Base-by-base conservation (phyloP, 306 rosid genomes). In the Abrus precatorius region DNA sequence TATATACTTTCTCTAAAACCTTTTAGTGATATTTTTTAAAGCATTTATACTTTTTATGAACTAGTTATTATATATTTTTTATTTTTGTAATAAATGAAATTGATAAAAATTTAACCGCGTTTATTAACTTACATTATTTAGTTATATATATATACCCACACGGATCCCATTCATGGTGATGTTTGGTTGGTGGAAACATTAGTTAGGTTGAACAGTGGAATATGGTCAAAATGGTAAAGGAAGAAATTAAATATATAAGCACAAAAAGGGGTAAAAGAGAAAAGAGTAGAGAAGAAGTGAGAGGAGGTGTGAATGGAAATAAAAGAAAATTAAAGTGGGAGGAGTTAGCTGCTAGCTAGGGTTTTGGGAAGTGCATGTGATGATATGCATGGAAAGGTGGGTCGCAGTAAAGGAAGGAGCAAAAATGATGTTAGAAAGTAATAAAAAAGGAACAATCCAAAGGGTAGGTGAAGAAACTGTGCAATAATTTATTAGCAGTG, bases 331-430 rank as follows among this genome's bases (percentile, higher is more conserved):
- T 0, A 10, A 48, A 34, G 7, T 27, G 11, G 49, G 7, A 48
- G 8, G 61, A 20, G 20, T 20, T 20, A 20, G 20, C 20, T 20
- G 20, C 20, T 64, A 70, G 59, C 68, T 74, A 59, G 83, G 86
- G 86, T 78, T 83, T 56, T 72, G 76, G 83, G 78, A 76, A 79
- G 77, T 80, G 92, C 95, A 91, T 86, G 97, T 92, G 95, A 87
- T 80, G 89, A 82, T 70, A 87, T 83, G 91, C 92, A 87, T 86
- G 90, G 90, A 86, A 92, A 93, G 89, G 28, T 86, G 94, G 79
- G 91, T 57, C 75, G 80, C 80, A 76, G 89, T 80, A 78, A 86
- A 82, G 88, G 83, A 76, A 6, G 85, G 82, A 77, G 74, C 57
- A 76, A 90, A 78, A 84, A 78, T 55, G 50, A 77, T 57, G 78